These are phyloP conservation scores for Taiozyma onychis DNA, from an alignment of 1,139 yeast genomes.

Conservation along the genomic window DNA sequence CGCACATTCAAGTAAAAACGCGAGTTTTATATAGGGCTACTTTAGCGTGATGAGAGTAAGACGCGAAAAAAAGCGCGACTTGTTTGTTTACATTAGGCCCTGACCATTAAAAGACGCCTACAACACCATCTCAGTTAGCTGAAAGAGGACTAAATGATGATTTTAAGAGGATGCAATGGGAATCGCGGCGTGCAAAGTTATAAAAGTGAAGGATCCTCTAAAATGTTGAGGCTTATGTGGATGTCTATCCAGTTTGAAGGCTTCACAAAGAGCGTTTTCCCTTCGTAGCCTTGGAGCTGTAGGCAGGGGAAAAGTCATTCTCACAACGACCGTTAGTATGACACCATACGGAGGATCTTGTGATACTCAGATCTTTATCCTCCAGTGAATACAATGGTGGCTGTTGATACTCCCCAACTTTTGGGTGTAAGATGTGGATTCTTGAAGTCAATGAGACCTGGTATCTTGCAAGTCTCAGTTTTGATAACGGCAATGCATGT, in stretches of 20 bases:
- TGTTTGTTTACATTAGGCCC: not conserved
- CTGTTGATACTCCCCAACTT: constrained; percentile 1
- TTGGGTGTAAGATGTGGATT: constrained; percentile 4
- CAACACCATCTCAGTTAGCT: not conserved
- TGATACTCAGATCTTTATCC: not conserved
- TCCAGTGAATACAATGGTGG: constrained; percentile 9
- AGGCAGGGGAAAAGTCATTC: constrained; percentile 3
- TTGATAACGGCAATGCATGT: not conserved
- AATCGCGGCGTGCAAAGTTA: not conserved
- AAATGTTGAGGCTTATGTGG: too few relatives aligned
- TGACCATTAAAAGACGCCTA: not conserved
- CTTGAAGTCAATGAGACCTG: constrained; percentile 6
- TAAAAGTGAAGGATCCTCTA: not conserved
- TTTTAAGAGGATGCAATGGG: not conserved
- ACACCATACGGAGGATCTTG: constrained; percentile 15
- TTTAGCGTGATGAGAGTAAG: not conserved
- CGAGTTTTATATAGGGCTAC: not conserved
- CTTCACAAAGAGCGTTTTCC: not conserved
- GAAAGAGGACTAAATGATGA: not conserved
- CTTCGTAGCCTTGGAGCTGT: not conserved
- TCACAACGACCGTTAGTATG: constrained; percentile 15
- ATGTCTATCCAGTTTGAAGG: not conserved
- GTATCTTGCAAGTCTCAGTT: not conserved
- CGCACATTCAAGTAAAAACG: not conserved
- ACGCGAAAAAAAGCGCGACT: not conserved